Evolutionary conservation across 108 stramenopile genomes (phyloP), one percentile per base, ranked within the genome.

Genomic region (Conticribra guillardii): DNA sequence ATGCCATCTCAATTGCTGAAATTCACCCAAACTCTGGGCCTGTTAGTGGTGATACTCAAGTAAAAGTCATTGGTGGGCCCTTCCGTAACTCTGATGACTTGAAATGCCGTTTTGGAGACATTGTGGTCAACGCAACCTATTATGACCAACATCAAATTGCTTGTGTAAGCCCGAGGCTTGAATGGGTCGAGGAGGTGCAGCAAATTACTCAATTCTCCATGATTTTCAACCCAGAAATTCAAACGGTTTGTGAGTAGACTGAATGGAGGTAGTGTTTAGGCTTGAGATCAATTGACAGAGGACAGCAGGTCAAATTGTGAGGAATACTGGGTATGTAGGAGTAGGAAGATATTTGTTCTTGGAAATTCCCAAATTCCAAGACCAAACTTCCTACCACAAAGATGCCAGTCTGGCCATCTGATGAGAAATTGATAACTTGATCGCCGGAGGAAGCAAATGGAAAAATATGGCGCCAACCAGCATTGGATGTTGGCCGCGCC

Each of bases 31-130:
- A 31, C 14, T 73, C 73, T 26, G 82, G 82, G 11, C 55, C 69
- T 33, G 62, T 62, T 1, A 64, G 31, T 26, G 82, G 82, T 31
- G 69, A 65, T 17, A 79, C 78, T 4, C 29, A 34, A 45, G 73
- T 80, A 2, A 56, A 60, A 14, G 44, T 83, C 44, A 22, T 14
- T 1, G 82, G 82, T 3, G 82, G 73, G 1, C 60, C 65, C 3
- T 83, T 80, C 48, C 26, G 48, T 5, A 65, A 73, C 37, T 53
- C 41, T 60, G 30, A 59, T 29, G 67, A 77, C 46, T 29, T 79
- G 16, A 11, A 22, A n/a, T 82, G 82, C 58, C 72, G 77, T 22
- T 82, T 82, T 64, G 82, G 77, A 19, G 71, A 74, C 4, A 62
- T 34, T 11, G 28, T 53, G n/a, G 73, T 78, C n/a, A 41, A 54